Percentiles rank a stretch among this genome's conserved stretches.
These are phyloP conservation scores for Ambrosiella xylebori DNA, from an alignment of 2,329 filamentous ascomycete species.

Conservation along the genomic window DNA sequence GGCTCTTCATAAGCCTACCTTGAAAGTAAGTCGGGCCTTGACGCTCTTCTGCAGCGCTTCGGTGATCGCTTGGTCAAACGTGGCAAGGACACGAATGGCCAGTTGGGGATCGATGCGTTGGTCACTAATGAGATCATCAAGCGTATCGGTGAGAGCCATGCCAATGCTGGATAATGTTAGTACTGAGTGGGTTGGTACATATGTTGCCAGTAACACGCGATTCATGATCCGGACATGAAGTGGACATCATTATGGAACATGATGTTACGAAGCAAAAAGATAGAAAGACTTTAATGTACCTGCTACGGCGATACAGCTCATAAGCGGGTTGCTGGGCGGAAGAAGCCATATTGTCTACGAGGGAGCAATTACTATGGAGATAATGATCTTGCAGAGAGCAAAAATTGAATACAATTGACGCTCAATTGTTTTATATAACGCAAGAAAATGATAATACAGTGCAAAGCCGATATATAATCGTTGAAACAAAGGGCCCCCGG, in stretches of 20 bases:
- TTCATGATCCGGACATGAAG: no score
- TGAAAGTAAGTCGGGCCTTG: conserved; percentile 80
- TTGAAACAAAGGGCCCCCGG: background rate
- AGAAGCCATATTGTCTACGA: conserved; percentile 6
- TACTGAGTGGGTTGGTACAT: background rate
- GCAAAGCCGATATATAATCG: no score
- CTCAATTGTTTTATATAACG: no score
- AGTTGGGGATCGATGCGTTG: conserved; percentile 93
- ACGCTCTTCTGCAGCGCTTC: conserved; percentile 86
- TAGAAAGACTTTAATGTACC: conserved; percentile 38
- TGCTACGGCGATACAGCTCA: conserved; percentile 95
- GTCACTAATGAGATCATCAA: conserved; percentile 89
- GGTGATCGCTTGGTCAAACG: conserved; percentile 87
- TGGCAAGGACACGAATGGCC: conserved; percentile 92
- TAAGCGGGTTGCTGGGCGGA: conserved; percentile 44
- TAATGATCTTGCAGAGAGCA: no score
- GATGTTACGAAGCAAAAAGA: background rate
- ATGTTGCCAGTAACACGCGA: no score
- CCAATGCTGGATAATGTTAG: conserved; percentile 52
- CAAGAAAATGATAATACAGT: no score
- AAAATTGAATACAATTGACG: no score
- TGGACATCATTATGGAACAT: background rate
- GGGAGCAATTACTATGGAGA: background rate
- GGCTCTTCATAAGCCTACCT: conserved; percentile 38
- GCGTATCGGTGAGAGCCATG: conserved; percentile 81